Base-by-base conservation (phyloP, 2,329 filamentous ascomycete genomes). In the Ascocoryne sarcoides region DNA sequence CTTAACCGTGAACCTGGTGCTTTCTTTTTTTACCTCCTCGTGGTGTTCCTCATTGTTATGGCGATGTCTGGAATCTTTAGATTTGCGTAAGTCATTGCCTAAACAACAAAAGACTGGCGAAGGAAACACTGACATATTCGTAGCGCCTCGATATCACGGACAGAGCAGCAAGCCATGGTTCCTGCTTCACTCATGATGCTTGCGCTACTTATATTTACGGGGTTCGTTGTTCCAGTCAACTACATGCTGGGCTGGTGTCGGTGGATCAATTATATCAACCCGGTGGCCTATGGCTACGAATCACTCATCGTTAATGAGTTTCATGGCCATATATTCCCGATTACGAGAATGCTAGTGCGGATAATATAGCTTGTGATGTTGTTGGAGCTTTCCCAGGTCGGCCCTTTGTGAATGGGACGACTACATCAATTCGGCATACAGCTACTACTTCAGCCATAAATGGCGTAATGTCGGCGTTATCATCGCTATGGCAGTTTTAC, bases 231-330 rank as follows among this genome's bases (percentile, higher is more conserved):
- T 15, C 64, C 63, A 5, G 56, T 58, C 1, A 46, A 52, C 12
- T 78, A 44, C 60, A 92, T 93, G 84, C 70, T 82, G 3, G 74
- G 66, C 2, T 94, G 86, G 84, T 83, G 82, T 53, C 71, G 77
- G 41, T 93, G 86, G 86, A 75, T 93, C 49, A 83, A 81, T 58
- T 89, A 84, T 29, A 15, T 55, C 2, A 42, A 55, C 39, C 52
- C 52, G 1, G 71, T 93, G 9, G 77, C 76, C 1, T 92, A 92
- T 50, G 76, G 77, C 0, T 93, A 90, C 55, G 85, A 93, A 59
- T 67, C 78, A 0, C 69, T 92, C 14, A 81, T 89, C 71, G 73
- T 85, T 50, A 93, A 92, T 62, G 87, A 94, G 60, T 93, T 93
- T 34, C 42, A 49, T 20, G 46, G 39, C 14, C 19, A 50, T 45